Evolutionary conservation across 371 early-diverging fungal species (phyloP), one percentile per base, ranked within the genome.

Genomic region (Actinomucor elegans): DNA sequence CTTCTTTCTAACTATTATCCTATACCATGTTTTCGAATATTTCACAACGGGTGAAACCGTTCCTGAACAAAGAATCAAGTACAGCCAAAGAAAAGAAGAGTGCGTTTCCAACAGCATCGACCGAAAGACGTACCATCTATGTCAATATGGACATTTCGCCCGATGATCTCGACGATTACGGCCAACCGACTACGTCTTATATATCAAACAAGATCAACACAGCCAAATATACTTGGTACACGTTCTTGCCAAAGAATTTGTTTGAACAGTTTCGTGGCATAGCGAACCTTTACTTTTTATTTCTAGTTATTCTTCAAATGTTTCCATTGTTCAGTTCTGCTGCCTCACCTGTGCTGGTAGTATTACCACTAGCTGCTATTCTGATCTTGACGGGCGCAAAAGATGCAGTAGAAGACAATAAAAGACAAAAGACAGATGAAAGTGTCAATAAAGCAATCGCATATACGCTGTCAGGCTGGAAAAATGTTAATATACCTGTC

Each of bases 401-500:
- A 67, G 98, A 98, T 57, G 98, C 85, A 9, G 73, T 94, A 26
- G 98, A 98, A 58, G 99, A 99, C 60, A 87, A 87, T 67, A 90
- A 89, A 48, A 87, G 99, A 23, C 92, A 95, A 59, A 71, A 84
- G 49, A 86, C 91, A 21, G 96, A 95, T 64, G 73, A 83, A 48
- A 80, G 81, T 41, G 89, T 92, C 43, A 96, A 86, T 60, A 79
- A 77, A 26, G 73, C 85, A 0, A 66, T 68, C 17, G 78, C 84
- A 12, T 64, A 70, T 42, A 73, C 85, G 18, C 59, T 87, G 2
- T 41, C 72, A 17, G 49, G 73, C 15, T 87, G 84, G 85, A 69
- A 62, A 21, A 86, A 88, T 45, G 73, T 80, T 26, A 88, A 78
- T 66, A 60, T 73, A 27, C 66, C 75, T 23, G 73, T 70, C 1